These are phyloP conservation scores for Crotalaria pallida DNA, from an alignment of 306 rosid species.

Conservation along the genomic window DNA sequence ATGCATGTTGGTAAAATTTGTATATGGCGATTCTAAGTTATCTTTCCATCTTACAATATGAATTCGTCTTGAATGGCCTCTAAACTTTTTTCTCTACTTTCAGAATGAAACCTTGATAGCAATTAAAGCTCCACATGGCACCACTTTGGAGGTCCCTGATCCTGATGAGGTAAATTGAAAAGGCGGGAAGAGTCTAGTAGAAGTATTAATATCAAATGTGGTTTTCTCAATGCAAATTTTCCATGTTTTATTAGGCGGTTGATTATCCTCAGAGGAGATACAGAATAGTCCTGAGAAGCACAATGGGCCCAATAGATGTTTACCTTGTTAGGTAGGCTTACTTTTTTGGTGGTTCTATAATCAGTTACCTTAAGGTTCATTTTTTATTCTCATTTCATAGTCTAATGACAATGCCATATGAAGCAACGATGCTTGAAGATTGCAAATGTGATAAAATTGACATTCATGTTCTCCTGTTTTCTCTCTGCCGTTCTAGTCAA, in stretches of 20 bases:
- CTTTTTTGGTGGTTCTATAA: background rate
- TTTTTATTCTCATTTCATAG: conserved; percentile 13
- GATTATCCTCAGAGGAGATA: conserved; percentile 97
- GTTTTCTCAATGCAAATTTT: conserved; percentile 29
- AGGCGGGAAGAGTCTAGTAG: background rate
- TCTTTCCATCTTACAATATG: conserved; percentile 10
- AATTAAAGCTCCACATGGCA: conserved; percentile 97
- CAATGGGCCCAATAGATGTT: conserved; percentile 97
- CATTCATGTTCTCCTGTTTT: conserved; percentile 12
- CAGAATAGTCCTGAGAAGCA: conserved; percentile 90
- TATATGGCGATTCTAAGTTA: background rate
- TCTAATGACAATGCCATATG: conserved; percentile 14
- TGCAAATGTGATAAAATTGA: conserved; percentile 12
- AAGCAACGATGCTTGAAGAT: conserved; percentile 14
- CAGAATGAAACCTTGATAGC: conserved; percentile 97
- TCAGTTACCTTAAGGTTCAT: conserved; percentile 4
- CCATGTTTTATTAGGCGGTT: conserved; percentile 55
- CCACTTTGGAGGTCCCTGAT: conserved; percentile 97
- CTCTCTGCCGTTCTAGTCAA: conserved; percentile 48
- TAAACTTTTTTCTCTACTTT: conserved; percentile 19
- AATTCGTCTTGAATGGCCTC: conserved; percentile 14
- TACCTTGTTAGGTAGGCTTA: conserved; percentile 86
- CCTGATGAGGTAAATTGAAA: conserved; percentile 84
- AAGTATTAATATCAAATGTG: background rate
- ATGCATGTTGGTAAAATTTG: background rate